Base-by-base conservation (phyloP, 2,329 filamentous ascomycete species). In the Chrysosphaeria jannelii region DNA sequence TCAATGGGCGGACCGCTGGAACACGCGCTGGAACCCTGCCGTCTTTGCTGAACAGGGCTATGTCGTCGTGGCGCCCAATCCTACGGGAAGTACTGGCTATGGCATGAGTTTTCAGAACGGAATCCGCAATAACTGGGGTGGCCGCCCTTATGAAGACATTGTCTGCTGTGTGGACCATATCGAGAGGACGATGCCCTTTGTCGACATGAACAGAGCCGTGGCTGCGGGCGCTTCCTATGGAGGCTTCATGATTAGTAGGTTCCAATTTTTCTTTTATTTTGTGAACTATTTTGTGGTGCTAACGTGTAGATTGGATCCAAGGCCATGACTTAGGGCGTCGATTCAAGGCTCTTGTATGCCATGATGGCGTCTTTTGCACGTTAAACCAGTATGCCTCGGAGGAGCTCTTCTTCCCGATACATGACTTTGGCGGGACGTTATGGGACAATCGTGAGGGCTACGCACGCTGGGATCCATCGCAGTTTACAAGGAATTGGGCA, bases 31-130 rank as follows among this genome's bases (percentile, higher is more conserved):
- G 76, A 88, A 88, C 38, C 68, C 71, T 2, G 72, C 71, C 28
- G 56, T 81, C 7, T 88, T 76, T 37, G 75, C 76, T 4, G 75
- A 88, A 40, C 72, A 81, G 44, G 76, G 76, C 21, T 89, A 85
- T 37, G 57, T 89, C 4, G 72, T 70, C 12, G 62, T 89, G 22
- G 56, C 63, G 23, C 72, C 75, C 7, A 89, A 89, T 39, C 72
- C 72, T 6, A 85, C 74, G 0, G 76, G 76, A 10, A 72, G 63
- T 35, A 78, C 72, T 5, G 70, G 74, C 3, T 89, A 78, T 35
- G 76, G 76, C 5, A 69, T 81, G 45, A 54, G 57, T 15, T 58
- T 81, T 26, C 62, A 64, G 15, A 64, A 89, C 37, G 68, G 62
- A 0, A 89, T 91, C 36, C 51, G 59, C 23, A 53, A 63, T 26